Evolutionary conservation across 2,329 filamentous ascomycete genomes (phyloP).

Genomic region (Neofusicoccum parvum): DNA sequence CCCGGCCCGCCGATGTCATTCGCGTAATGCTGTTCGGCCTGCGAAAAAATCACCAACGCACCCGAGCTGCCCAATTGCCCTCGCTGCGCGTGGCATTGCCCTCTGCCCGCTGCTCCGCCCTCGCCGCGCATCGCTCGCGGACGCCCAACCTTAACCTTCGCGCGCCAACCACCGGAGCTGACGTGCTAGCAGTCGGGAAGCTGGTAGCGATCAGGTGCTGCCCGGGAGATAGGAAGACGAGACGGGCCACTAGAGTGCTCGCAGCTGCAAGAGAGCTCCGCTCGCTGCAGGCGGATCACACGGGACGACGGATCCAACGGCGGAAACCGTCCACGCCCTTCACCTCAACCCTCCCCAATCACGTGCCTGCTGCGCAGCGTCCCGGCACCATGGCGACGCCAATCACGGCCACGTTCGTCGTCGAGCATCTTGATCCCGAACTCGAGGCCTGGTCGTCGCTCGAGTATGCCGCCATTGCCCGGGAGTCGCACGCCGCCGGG

Average conservation of each 20-base stretch:
- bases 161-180: background rate
- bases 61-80: background rate
- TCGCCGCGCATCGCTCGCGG: background rate
- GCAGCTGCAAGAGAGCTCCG: constrained; percentile 12
- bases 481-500: constrained; percentile 70
- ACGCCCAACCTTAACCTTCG: background rate
- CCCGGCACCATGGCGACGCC: constrained; percentile 9
- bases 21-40: constrained; percentile 4
- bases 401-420: constrained; percentile 74
- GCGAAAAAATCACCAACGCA: background rate
- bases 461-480: constrained; percentile 86
- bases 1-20: constrained; percentile 3
- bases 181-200: background rate
- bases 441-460: constrained; percentile 91
- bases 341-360: background rate
- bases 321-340: constrained; percentile 4
- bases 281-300: constrained; percentile 2
- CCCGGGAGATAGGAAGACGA: background rate
- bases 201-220: constrained; percentile 1
- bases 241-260: background rate
- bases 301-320: background rate
- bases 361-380: background rate
- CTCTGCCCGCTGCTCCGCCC: background rate
- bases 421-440: constrained; percentile 95
- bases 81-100: background rate